Evolutionary conservation across 108 stramenopile species (phyloP), one percentile per base, ranked within the genome.

Genomic region (Parmales sp.): DNA sequence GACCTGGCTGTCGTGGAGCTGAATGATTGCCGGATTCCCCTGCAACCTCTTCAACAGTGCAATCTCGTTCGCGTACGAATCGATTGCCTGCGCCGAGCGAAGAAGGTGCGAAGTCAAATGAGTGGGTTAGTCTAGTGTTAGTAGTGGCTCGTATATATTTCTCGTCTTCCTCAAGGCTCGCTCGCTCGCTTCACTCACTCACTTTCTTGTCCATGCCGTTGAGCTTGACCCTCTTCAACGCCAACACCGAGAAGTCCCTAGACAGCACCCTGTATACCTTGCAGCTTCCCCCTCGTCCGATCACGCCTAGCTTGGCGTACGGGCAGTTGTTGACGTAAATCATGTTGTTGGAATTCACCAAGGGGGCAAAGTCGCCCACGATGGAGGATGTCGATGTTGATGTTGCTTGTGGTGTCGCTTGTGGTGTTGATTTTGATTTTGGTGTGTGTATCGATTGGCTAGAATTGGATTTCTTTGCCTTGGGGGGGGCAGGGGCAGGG

Each of bases 11-110:
- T 93, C 95, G 60, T 86, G 73, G 43, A 99, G 73, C 54, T 86
- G 87, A 46, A 99, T 94, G 69, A 99, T 99, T 23, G 88, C 80
- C 8, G 90, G 91, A 60, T 93, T 90, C 26, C 93, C 95, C 46
- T 84, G 82, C 1, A 97, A 79, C 5, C 83, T 70, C 75, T 85
- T 79, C 70, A 99, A 64, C 4, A 99, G 69, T 2, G 88, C 83
- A 48, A 99, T 97, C 79, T 99, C 98, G 72, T 99, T 99, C 37
- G 93, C 90, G 67, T 95, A 97, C n/a, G 88, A 87, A 37, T 90
- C 94, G 44, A 93, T 85, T 9, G 87, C 82, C 51, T n/a, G n/a
- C n/a, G n/a, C n/a, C n/a, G n/a, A n/a, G n/a, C n/a, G 16, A 83
- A 13, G 2, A 67, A 66, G n/a, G n/a, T n/a, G n/a, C n/a, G n/a